These are phyloP conservation scores for Daldinia eschscholtzii DNA, from an alignment of 2,329 filamentous ascomycete genomes.

Conservation along the genomic window DNA sequence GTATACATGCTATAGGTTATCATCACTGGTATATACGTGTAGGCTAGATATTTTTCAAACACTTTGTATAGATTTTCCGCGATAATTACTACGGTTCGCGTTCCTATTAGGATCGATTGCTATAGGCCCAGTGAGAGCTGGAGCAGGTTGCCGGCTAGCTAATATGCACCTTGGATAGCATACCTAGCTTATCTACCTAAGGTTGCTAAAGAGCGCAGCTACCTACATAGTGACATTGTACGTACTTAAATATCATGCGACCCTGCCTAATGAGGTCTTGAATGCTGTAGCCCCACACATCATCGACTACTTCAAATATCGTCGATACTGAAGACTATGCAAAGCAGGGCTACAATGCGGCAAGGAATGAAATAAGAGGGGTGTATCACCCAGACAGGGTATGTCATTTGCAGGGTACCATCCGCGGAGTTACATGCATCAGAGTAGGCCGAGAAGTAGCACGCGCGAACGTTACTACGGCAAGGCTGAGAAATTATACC, in stretches of 20 bases:
- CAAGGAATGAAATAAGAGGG: background rate
- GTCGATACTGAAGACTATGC: background rate
- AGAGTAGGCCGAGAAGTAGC: slow-evolving; percentile 6
- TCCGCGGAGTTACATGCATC: slow-evolving; percentile 24
- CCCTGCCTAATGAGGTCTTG: too few species aligned
- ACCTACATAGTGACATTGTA: too few species aligned
- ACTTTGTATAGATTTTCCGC: too few species aligned
- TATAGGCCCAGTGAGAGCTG: background rate
- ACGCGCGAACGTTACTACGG: slow-evolving; percentile 23
- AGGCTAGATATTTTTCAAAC: too few species aligned
- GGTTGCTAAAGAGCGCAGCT: background rate
- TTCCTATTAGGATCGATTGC: background rate
- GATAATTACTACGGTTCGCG: too few species aligned
- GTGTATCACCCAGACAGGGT: slow-evolving; percentile 22
- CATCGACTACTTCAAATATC: background rate
- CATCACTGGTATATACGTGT: too few species aligned
- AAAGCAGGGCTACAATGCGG: background rate
- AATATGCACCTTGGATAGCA: background rate
- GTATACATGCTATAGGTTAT: background rate
- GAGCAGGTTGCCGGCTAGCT: background rate
- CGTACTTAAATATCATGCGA: background rate
- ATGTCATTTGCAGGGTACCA: slow-evolving; percentile 16
- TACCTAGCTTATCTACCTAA: too few species aligned
- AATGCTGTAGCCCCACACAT: too few species aligned
- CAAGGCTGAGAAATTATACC: slow-evolving; percentile 21